Base-by-base conservation (phyloP, 768 basidiomycete genomes). In the Psilocybe cyanescens region DNA sequence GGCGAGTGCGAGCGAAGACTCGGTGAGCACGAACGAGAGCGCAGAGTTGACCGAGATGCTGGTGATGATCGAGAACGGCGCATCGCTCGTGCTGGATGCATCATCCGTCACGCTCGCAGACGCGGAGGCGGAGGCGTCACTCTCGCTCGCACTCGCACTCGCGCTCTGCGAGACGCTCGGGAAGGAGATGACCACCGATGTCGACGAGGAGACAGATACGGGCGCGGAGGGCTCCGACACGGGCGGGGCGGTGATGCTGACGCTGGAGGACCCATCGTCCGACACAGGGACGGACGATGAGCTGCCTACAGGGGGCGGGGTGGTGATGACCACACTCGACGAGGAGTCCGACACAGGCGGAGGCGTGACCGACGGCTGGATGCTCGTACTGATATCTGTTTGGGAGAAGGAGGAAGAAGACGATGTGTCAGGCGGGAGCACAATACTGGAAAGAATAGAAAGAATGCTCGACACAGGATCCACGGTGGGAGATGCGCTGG, bases 11-110 rank as follows among this genome's bases (percentile, higher is more conserved):
- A 84, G 72, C 0, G 80, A 75, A 1, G 77, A 73, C 67, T 78
- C 77, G 9, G 81, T 79, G 24, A 81, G 71, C 57, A 83, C 70
- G 67, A 82, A 83, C 0, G 79, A 75, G 11, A 82, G 74, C 31
- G 73, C 78, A 0, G 82, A 76, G 41, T 77, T 72, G 57, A 82
- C 68, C 8, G 78, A 68, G 46, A 76, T 65, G 3, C 72, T 71
- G n/a, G 62, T 58, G 33, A 69, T 59, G 12, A 54, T 35, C 7
- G 35, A 7, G 16, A 54, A 28, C 16, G 41, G 31, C 47, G 28
- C 33, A 33, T 24, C 37, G 16, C 12, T 54, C 29, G 31, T 54
- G 35, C 52, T 54, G 35, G 31, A 37, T 14, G 30, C 41, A 11
- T 11, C 9, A 44, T 44, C 41, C 41, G 37, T 2, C 14, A 11